Conservation (phyloP, 225 moss, liverwort and hornwort genomes). For the Asterella californica region DNA sequence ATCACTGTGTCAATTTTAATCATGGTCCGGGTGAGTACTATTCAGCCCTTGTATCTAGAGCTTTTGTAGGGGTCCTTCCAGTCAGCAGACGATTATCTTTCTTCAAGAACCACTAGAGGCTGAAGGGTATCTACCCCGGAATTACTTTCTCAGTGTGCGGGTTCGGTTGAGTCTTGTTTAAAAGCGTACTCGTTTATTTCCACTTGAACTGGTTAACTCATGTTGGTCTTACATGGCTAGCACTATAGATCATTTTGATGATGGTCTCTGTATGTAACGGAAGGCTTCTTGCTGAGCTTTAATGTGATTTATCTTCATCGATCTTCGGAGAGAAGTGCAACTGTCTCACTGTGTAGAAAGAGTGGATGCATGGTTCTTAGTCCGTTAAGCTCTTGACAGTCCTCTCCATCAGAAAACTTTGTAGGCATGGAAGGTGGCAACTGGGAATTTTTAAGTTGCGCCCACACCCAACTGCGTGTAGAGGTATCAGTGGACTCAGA, state of each 20-base stretch:
- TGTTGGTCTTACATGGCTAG: slow-evolving; percentile 9
- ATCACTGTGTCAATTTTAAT: slow-evolving; percentile 9
- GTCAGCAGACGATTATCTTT: neutral
- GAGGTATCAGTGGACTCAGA: neutral
- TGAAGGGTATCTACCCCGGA: slow-evolving; percentile 3
- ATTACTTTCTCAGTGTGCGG: neutral
- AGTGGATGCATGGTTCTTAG: neutral
- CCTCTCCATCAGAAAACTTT: neutral
- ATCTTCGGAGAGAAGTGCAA: neutral
- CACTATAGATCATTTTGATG: neutral
- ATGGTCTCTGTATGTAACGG: neutral
- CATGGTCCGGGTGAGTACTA: neutral
- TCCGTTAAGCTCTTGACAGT: neutral
- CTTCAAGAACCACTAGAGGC: slow-evolving; percentile 5
- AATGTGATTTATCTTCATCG: neutral
- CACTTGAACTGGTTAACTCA: neutral
- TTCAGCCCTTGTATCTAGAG: slow-evolving; percentile 11
- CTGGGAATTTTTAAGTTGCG: neutral
- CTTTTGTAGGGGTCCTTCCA: slow-evolving; percentile 4
- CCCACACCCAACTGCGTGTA: neutral
- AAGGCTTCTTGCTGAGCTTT: neutral
- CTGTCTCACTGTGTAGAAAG: neutral
- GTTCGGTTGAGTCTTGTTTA: neutral
- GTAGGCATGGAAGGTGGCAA: neutral
- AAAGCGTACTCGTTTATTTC: neutral